Base-by-base conservation (phyloP, 768 basidiomycete species). In the Podaxis rugospora region DNA sequence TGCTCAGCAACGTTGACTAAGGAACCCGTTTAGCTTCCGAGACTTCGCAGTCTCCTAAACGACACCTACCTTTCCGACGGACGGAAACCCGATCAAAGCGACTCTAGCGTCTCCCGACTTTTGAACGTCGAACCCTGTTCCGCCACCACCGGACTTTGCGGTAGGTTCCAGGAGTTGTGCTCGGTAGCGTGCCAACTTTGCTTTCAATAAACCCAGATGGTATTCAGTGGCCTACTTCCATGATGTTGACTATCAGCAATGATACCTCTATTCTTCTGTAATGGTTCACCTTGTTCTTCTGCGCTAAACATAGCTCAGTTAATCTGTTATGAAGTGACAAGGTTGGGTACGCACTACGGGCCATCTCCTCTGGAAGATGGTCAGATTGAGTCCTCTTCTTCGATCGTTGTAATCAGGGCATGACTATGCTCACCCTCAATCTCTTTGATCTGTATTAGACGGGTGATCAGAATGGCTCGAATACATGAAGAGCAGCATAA, bases 21-120 rank as follows among this genome's bases (percentile, higher is more conserved):
- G 44, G 51, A 52, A 35, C 25, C 25, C 18, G 28, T 47, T 23
- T 21, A 59, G 50, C 11, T 16, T 23, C 23, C 25, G 35, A 10
- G 52, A 23, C 23, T 40, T 39, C 7, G 25, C 16, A 36, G 9
- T 21, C 16, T 10, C 21, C 16, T 5, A 21, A 27, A 46, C 16
- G 35, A 53, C 65, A 60, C 68, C 35, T 63, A 83, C 89, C 81
- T 92, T 92, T 69, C 95, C 96, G 51, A 97, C 94, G 4, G 95
- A 96, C 0, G 95, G 96, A 74, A 98, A 97, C 7, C 96, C 95
- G 50, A 97, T 97, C 57, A 97, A 76, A 21, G 93, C 92, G 23
- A 95, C 90, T 69, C 93, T 79, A 44, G 94, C 93, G 76, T 96
- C 95, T 62, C 94, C 93, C 9, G 80, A 80, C 64, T 83, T 83